A percentile compares a stretch with the other conserved stretches of the same genome.
Conservation (phyloP, 2,329 filamentous ascomycete genomes). For the Paecilomyces sp. region DNA sequence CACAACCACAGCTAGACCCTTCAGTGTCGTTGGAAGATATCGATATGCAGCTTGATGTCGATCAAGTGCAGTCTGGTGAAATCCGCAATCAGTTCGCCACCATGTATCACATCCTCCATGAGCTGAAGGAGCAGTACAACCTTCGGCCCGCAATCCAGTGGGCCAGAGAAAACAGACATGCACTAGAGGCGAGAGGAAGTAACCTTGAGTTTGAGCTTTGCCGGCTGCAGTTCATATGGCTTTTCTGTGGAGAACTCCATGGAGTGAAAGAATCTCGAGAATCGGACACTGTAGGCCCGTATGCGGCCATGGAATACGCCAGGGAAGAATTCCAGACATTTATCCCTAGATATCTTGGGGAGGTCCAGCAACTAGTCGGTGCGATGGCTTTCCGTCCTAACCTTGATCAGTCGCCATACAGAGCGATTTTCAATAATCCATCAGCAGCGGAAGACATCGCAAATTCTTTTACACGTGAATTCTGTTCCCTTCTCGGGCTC, state of each 20-base stretch:
- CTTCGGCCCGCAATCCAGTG: constrained; percentile 79
- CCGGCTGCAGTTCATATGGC: constrained; percentile 80
- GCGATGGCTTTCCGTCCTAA: constrained; percentile 76
- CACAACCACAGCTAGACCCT: constrained; percentile 17
- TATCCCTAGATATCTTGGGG: constrained; percentile 63
- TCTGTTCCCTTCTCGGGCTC: constrained; percentile 83
- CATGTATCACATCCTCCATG: constrained; percentile 84
- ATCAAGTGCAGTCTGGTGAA: constrained; percentile 55
- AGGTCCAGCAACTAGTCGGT: constrained; percentile 74
- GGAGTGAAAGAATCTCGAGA: constrained; percentile 27
- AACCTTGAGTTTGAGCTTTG: constrained; percentile 94
- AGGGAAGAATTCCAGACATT: constrained; percentile 67
- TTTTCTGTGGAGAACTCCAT: constrained; percentile 60
- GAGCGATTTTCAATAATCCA: constrained; percentile 65
- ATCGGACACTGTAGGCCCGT: constrained; percentile 34
- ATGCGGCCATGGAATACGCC: constrained; percentile 67
- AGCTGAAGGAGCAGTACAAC: constrained; percentile 64
- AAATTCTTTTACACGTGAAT: constrained; percentile 84
- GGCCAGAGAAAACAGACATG: constrained; percentile 63
- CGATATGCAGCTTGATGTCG: constrained; percentile 43
- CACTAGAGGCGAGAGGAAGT: constrained; percentile 74
- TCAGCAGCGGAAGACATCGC: constrained; percentile 77
- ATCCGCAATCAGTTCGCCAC: constrained; percentile 75
- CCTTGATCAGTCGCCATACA: constrained; percentile 69
- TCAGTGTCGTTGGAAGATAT: constrained; percentile 29